Evolutionary conservation across 192 early-diverging fungal species (phyloP), one percentile per base, ranked within the genome.

Genomic region (Gryganskiella cystojenkinii): DNA sequence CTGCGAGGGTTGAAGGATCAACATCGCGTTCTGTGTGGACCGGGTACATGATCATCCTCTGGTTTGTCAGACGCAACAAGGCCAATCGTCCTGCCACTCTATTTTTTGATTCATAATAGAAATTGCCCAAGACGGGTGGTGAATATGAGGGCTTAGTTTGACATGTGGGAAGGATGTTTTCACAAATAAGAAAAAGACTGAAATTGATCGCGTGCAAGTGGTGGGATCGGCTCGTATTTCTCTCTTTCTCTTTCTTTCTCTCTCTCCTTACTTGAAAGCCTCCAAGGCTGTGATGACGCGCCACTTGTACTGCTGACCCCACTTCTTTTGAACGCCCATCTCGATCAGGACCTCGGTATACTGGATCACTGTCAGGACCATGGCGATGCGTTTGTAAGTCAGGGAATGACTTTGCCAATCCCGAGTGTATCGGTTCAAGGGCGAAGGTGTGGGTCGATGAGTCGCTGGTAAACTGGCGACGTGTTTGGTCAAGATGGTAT

Each of bases 341-440:
- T 96, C 95, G 17, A 86, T 65, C 42, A 95, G 76, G 42, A 90
- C 91, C 57, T 94, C 90, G 8, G 85, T 84, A 62, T 87, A 86
- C 80, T 94, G 91, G 58, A 95, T 80, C 9, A 92, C 64, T 15
- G 92, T 90, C 51, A 96, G 79, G 1, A 89, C 20, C 34, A 90
- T 84, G 3, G 94, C 82, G 9, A 92, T 71, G 2, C 70, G 28
- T 52, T 84, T 87, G 63, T 93, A 93, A 4, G 79, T 61, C 37
- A 75, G 46, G 5, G 72, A 79, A 10, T 59, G 69, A 46, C 63
- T 78, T 15, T 90, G 72, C 83, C 93, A 87, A 49, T 70, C 80
- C 0, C 85, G 85, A 5, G 91, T 92, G 79, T 96, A 98, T 66
- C 90, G 83, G 81, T 94, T 97, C 47, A 85, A 84, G 22, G 75